These are phyloP conservation scores for Cryptosporidium canis DNA, from an alignment of 169 alveolate species.

Conservation along the genomic window DNA sequence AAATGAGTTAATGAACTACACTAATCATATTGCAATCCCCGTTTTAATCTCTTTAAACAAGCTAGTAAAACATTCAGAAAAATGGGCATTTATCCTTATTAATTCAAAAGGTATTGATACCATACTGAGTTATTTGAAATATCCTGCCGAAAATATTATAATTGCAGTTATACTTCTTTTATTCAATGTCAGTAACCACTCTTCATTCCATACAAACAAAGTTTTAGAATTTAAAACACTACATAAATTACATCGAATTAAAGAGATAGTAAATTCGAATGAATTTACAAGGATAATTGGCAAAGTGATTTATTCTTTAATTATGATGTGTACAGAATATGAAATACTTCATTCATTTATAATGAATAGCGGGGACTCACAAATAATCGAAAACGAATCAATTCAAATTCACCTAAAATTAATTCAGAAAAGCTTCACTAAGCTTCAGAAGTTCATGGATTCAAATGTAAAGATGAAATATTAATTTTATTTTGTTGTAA, in stretches of 20 bases:
- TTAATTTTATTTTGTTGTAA: neutral
- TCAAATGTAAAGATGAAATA: neutral
- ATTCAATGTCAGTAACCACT: conserved; percentile 17
- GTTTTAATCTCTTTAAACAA: conserved; percentile 19
- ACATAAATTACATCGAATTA: conserved; percentile 11
- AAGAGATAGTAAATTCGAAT: conserved; percentile 4
- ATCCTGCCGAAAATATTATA: neutral
- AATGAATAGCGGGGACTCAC: conserved; percentile 14
- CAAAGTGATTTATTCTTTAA: neutral
- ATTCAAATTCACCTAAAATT: conserved; percentile 1
- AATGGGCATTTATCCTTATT: conserved; percentile 40
- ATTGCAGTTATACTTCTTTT: conserved; percentile 14
- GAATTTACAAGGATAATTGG: neutral
- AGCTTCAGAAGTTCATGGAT: neutral
- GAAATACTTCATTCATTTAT: conserved; percentile 23
- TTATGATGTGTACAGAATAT: conserved; percentile 48
- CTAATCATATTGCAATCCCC: conserved; percentile 6
- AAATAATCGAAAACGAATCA: conserved; percentile 1
- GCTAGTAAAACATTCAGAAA: conserved; percentile 22
- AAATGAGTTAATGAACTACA: conserved; percentile 4
- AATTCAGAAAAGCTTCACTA: neutral
- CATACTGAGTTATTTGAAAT: conserved; percentile 1
- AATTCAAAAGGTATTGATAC: conserved; percentile 38
- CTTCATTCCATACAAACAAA: conserved; percentile 60
- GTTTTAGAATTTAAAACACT: conserved; percentile 20